Conservation (phyloP, 2,329 filamentous ascomycete species). For the Podosphaera aphanis region DNA sequence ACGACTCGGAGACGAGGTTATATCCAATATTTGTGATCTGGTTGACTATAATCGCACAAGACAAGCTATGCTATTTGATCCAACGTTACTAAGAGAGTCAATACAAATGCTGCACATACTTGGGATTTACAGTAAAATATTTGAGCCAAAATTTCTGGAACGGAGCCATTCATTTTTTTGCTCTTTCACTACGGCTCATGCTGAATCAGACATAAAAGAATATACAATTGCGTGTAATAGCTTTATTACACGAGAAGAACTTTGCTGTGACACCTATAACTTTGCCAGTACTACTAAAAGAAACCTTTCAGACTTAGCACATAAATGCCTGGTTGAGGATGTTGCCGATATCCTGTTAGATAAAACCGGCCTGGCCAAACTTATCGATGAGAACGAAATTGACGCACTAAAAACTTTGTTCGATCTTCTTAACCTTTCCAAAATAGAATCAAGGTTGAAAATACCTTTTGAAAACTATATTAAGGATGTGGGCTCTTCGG, state of each 20-base stretch:
- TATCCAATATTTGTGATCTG: conserved; percentile 47
- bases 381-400: conserved; percentile 49
- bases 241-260: conserved; percentile 48
- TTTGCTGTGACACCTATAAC: conserved; percentile 56
- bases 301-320: conserved; percentile 48
- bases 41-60: conserved; percentile 46
- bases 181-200: conserved; percentile 45
- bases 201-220: conserved; percentile 37
- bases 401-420: conserved; percentile 56
- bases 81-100: conserved; percentile 43
- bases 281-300: conserved; percentile 66
- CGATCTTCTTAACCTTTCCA: conserved; percentile 46
- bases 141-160: conserved; percentile 53
- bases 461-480: conserved; percentile 62
- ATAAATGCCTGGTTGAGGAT: conserved; percentile 45
- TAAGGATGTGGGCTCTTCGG: conserved; percentile 43
- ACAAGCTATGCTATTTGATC: conserved; percentile 30
- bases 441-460: conserved; percentile 46
- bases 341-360: conserved; percentile 45
- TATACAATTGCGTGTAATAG: conserved; percentile 51
- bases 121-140: conserved; percentile 52
- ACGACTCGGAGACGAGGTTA: conserved; percentile 19
- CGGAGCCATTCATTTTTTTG: conserved; percentile 44
- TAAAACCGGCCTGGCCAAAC: conserved; percentile 39
- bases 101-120: conserved; percentile 73